Conservation (phyloP, 2,329 filamentous ascomycete species). For the Ustulina deusta region DNA sequence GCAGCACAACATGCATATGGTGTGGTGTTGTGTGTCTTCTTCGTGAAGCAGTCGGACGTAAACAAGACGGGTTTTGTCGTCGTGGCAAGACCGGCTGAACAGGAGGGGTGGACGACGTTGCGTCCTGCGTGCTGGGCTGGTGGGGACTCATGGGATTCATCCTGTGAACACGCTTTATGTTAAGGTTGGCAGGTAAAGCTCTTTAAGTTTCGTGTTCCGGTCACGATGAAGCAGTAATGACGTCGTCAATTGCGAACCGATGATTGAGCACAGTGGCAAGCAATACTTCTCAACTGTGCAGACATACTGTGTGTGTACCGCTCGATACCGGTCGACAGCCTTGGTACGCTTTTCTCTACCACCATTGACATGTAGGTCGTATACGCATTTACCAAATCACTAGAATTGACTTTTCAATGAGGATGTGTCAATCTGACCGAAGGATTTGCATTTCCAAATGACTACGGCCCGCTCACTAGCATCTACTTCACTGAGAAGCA, state of each 20-base stretch:
- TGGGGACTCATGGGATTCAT: background rate
- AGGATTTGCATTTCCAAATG: slow-evolving; percentile 24
- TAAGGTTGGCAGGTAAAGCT: background rate
- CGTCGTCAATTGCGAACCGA: slow-evolving; percentile 17
- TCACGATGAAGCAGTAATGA: slow-evolving; percentile 25
- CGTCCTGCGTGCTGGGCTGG: background rate
- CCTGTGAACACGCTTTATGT: background rate
- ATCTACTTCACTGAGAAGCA: slow-evolving; percentile 32
- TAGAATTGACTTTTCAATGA: background rate
- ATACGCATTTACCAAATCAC: background rate
- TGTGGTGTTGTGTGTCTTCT: background rate
- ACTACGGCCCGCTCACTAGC: slow-evolving; percentile 36
- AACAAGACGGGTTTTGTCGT: background rate
- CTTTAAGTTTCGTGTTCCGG: slow-evolving; percentile 4
- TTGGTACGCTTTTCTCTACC: no score
- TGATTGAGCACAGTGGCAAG: no score
- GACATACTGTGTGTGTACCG: background rate
- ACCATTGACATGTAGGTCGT: no score
- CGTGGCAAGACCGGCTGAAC: background rate
- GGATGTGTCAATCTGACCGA: slow-evolving; percentile 8
- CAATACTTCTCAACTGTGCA: background rate
- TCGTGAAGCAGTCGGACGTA: background rate
- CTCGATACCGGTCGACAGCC: no score
- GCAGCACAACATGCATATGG: background rate
- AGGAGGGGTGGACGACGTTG: background rate